Base-by-base conservation (phyloP, 2,329 filamentous ascomycete species). In the Epichloe typhina region DNA sequence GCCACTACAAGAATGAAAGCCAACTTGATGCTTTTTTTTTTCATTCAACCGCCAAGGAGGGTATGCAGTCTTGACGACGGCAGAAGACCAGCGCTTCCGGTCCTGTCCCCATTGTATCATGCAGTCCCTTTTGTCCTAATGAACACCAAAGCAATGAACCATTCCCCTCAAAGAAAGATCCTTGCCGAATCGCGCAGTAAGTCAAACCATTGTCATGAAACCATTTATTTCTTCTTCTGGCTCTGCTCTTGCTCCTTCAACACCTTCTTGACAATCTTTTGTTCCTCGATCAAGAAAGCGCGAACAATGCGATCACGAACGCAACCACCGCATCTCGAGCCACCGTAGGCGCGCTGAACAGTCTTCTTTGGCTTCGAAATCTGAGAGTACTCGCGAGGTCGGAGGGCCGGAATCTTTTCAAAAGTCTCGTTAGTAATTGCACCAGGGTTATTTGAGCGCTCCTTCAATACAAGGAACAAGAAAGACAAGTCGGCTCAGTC, bases 181-280 rank as follows among this genome's bases (percentile, higher is more conserved):
- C 62, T 64, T 63, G 62, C 61, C 57, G 54, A 63, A 59, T 58
- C 61, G 59, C 64, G 61, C 58, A 65, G 59, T 62, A 62, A 64
- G 59, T 60, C 60, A 60, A 59, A 55, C 55, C 59, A 53, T 55
- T 57, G 57, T 55, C 59, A 50, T 52, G 59, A 59, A 58, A 50
- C 50, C 74, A 59, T 77, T 81, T 86, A 82, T 76, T 82, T 82
- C 77, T 81, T 82, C 73, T 78, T 82, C 65, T 76, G 72, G 67
- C 74, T 70, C 67, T 72, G 86, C 79, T 88, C 86, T 78, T 95
- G 88, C 82, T 97, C 91, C 86, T 96, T 96, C 72, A 97, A 83
- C 67, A 98, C 93, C 88, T 98, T 98, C 89, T 98, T 98, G 76
- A 98, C 93, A 66, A 98, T 97, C 88, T 98, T 98, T 82, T 98